These are phyloP conservation scores for Russula virescens DNA, from an alignment of 768 basidiomycete species.

Conservation along the genomic window DNA sequence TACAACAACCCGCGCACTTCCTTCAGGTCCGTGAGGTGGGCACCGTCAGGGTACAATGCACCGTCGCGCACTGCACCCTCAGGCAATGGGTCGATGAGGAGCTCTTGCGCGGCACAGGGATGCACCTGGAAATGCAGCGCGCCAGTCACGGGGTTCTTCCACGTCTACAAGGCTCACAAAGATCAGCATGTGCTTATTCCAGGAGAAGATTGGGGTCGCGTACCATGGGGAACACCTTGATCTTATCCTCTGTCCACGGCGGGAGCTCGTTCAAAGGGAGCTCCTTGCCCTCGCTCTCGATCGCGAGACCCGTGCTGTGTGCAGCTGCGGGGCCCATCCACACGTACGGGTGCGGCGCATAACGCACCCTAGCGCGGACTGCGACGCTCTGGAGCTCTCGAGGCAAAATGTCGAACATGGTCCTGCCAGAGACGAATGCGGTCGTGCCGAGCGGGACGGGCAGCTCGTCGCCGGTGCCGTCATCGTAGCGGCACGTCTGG, in stretches of 20 bases:
- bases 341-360: slow-evolving; percentile 80
- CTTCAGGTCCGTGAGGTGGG: slow-evolving; percentile 63
- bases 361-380: slow-evolving; percentile 64
- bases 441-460: slow-evolving; percentile 80
- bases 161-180: slow-evolving; percentile 42
- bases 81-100: slow-evolving; percentile 71
- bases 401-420: slow-evolving; percentile 76
- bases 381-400: slow-evolving; percentile 67
- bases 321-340: slow-evolving; percentile 79
- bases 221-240: slow-evolving; percentile 68
- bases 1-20: slow-evolving; percentile 72
- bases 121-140: slow-evolving; percentile 86
- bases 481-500: slow-evolving; percentile 72
- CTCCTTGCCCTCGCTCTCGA: slow-evolving; percentile 72
- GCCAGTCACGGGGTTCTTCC: slow-evolving; percentile 90
- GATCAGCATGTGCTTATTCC: background rate
- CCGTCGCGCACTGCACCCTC: slow-evolving; percentile 49
- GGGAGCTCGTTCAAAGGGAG: slow-evolving; percentile 61
- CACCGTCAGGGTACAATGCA: slow-evolving; percentile 80
- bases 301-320: slow-evolving; percentile 69
- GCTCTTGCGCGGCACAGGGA: slow-evolving; percentile 64
- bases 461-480: slow-evolving; percentile 77
- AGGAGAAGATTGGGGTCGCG: slow-evolving; percentile 25
- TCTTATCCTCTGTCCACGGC: slow-evolving; percentile 69
- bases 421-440: slow-evolving; percentile 70